These are phyloP conservation scores for Ophiocordyceps australis DNA, from an alignment of 2,329 filamentous ascomycete genomes.

Conservation along the genomic window DNA sequence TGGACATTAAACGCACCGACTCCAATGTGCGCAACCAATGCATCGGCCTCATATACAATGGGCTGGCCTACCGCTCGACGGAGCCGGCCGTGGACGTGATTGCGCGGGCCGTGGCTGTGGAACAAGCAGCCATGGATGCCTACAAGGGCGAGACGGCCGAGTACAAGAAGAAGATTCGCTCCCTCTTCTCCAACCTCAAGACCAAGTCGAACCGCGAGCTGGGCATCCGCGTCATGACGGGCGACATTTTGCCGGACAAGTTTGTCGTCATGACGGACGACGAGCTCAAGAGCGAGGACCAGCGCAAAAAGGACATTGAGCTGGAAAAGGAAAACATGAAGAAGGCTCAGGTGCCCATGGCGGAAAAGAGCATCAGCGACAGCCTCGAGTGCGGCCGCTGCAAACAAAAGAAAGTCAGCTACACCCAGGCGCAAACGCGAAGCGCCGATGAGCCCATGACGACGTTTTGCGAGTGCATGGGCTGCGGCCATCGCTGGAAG, in stretches of 20 bases:
- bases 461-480: slow-evolving; percentile 55
- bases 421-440: slow-evolving; percentile 89
- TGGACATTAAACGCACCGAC: slow-evolving; percentile 60
- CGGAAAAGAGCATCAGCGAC: slow-evolving; percentile 76
- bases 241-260: slow-evolving; percentile 49
- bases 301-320: slow-evolving; percentile 55
- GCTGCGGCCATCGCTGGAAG: slow-evolving; percentile 57
- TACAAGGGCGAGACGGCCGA: slow-evolving; percentile 53
- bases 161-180: slow-evolving; percentile 81
- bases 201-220: slow-evolving; percentile 72
- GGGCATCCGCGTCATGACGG: slow-evolving; percentile 55
- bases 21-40: slow-evolving; percentile 63
- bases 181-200: slow-evolving; percentile 88
- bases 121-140: slow-evolving; percentile 53
- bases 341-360: slow-evolving; percentile 86
- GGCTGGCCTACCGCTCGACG: slow-evolving; percentile 52
- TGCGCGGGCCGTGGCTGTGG: slow-evolving; percentile 62
- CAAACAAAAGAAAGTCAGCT: slow-evolving; percentile 84
- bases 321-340: slow-evolving; percentile 90
- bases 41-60: slow-evolving; percentile 86
- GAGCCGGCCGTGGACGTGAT: slow-evolving; percentile 57
- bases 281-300: slow-evolving; percentile 77
- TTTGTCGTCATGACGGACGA: slow-evolving; percentile 82
- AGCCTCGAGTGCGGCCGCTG: slow-evolving; percentile 83
- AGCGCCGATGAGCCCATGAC: slow-evolving; percentile 89